Conservation (phyloP, 371 early-diverging fungal species). For the Apophysomyces sp. region DNA sequence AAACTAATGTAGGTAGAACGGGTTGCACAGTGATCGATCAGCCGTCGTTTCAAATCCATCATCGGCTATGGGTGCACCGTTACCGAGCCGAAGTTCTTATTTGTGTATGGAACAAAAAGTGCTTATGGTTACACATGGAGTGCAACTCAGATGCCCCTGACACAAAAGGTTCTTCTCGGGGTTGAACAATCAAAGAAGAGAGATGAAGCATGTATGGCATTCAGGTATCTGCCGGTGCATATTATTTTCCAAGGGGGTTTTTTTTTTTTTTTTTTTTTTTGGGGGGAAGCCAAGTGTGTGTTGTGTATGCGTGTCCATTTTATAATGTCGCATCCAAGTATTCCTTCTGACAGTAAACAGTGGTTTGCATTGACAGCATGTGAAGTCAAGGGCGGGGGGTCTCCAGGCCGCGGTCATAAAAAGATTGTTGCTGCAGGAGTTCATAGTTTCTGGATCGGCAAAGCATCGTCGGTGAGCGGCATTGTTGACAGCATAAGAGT, state of each 20-base stretch:
- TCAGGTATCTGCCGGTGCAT: not conserved
- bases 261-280: not conserved
- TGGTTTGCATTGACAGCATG: not conserved
- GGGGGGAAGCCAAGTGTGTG: too few species aligned
- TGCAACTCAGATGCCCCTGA: not conserved
- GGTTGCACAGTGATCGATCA: constrained; percentile 3
- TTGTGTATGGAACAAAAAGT: not conserved
- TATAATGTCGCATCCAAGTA: not conserved
- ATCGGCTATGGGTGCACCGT: not conserved
- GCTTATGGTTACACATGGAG: not conserved
- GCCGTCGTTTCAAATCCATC: not conserved
- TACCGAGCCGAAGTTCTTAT: constrained; percentile 3
- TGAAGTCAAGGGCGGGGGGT: not conserved
- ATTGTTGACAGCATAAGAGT: not conserved
- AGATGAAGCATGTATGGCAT: not conserved
- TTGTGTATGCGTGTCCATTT: too few species aligned
- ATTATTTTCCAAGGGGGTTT: not conserved
- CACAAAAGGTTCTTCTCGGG: not conserved
- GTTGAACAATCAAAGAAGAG: not conserved
- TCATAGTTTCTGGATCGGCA: constrained; percentile 1
- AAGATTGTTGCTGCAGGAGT: not conserved
- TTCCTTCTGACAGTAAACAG: not conserved
- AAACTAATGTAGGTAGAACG: not conserved
- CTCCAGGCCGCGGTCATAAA: not conserved
- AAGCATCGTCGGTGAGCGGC: constrained; percentile 4